Evolutionary conservation across 169 alveolate genomes (phyloP).

Genomic region (Cryptosporidium ubiquitum): DNA sequence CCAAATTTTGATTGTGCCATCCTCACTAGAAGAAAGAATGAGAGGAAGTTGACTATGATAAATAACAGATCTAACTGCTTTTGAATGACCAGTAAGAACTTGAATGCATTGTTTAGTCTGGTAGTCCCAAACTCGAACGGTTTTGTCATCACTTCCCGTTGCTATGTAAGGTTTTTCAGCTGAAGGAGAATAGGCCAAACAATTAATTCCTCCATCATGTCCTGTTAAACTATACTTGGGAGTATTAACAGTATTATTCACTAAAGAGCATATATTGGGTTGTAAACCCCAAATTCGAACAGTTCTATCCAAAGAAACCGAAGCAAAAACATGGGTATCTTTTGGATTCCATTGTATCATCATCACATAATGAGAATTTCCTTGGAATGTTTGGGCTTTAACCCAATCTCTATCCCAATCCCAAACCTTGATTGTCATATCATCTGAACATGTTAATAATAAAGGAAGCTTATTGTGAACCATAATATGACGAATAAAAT

Average conservation of each 20-base stretch:
- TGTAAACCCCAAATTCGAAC: slow-evolving; percentile 93
- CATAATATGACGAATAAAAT: slow-evolving; percentile 95
- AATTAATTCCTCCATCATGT: slow-evolving; percentile 97
- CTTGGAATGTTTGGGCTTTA: slow-evolving; percentile 92
- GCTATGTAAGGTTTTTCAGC: slow-evolving; percentile 94
- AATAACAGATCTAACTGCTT: slow-evolving; percentile 91
- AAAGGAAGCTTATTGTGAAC: slow-evolving; percentile 96
- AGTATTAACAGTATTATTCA: slow-evolving; percentile 79
- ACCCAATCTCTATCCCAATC: slow-evolving; percentile 96
- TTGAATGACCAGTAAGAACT: slow-evolving; percentile 94
- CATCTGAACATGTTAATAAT: slow-evolving; percentile 96
- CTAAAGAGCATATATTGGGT: slow-evolving; percentile 61
- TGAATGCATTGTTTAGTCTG: slow-evolving; percentile 96
- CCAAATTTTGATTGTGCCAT: slow-evolving; percentile 95
- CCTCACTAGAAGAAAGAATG: slow-evolving; percentile 96
- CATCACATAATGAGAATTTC: slow-evolving; percentile 98
- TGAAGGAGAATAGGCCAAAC: slow-evolving; percentile 89
- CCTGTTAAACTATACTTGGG: slow-evolving; percentile 97
- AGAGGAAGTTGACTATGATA: slow-evolving; percentile 95
- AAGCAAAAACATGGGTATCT: slow-evolving; percentile 95
- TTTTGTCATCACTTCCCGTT: slow-evolving; percentile 96
- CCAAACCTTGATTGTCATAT: slow-evolving; percentile 96
- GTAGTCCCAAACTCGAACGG: slow-evolving; percentile 98
- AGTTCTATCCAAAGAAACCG: slow-evolving; percentile 95
- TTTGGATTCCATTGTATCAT: slow-evolving; percentile 96